Evolutionary conservation across 2,329 filamentous ascomycete species (phyloP), one percentile per base, ranked within the genome.

Genomic region (Alternaria postmessia): DNA sequence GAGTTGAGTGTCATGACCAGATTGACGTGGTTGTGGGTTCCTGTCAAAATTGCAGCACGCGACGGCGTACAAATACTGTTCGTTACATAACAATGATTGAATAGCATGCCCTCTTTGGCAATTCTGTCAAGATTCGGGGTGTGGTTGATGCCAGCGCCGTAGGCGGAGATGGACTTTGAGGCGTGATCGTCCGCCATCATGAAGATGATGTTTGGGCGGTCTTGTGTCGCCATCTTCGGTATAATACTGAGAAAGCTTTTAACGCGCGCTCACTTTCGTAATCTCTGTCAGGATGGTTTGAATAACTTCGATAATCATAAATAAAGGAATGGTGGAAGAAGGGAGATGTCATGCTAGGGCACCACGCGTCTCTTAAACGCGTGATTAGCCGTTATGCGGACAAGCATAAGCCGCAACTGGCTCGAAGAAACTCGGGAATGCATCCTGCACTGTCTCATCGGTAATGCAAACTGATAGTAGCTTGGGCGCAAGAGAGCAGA

Each of bases 161-260:
- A 85, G 59, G 75, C 77, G 18, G 75, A 79, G 48, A 84, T 85
- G 16, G 82, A 75, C 64, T 86, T 85, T 43, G 81, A 73, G 7
- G 84, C 84, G 75, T 86, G 83, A 72, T 85, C 84, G 70, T 86
- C 83, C 0, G 83, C 84, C 81, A 86, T 84, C 70, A 86, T 84
- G 73, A 86, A 86, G 55, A 86, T 59, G 57, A 83, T 81, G 59
- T 82, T 82, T 4, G 70, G 70, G 12, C 53, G 58, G 7, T 49
- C 24, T 36, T 26, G 38, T 30, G 51, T 42, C 26, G 47, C 81
- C 61, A 57, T 57, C 30, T 11, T 57, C n/a, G n/a, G n/a, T 39
- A 8, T 39, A 9, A 18, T 39, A 7, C 4, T 36, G 36, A 14
- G 36, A 41, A 41, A 16, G 36, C 38, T 20, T 18, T 18, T 18